Evolutionary conservation across 176 grass and related monocot species (phyloP).

Genomic region (Aegilops tauschii): DNA sequence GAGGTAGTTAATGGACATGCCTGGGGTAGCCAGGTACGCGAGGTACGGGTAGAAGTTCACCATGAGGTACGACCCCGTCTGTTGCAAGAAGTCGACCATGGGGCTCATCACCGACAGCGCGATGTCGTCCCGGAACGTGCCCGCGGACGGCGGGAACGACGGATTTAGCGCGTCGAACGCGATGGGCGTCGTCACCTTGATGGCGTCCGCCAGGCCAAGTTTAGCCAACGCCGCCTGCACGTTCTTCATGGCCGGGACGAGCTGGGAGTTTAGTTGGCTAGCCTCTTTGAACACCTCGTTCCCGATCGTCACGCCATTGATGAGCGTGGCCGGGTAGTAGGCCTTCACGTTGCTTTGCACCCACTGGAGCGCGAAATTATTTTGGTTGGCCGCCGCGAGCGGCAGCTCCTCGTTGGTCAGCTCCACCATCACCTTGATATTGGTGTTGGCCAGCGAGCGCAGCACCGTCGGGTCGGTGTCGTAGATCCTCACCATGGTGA

Average conservation of each 20-base stretch:
- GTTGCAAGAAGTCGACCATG: conserved; percentile 51
- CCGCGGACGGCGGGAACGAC: conserved; percentile 51
- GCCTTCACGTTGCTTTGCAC: conserved; percentile 34
- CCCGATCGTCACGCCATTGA: conserved; percentile 52
- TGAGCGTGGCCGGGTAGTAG: conserved; percentile 46
- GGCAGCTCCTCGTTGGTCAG: conserved; percentile 47
- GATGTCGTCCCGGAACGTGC: conserved; percentile 43
- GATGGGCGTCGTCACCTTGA: conserved; percentile 64
- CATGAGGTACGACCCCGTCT: conserved; percentile 48
- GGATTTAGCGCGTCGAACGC: conserved; percentile 26
- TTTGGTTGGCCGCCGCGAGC: conserved; percentile 15
- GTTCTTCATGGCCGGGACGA: conserved; percentile 48
- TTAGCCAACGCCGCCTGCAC: conserved; percentile 34
- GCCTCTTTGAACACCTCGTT: conserved; percentile 67
- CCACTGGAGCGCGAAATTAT: conserved; percentile 36
- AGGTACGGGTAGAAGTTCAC: conserved; percentile 60
- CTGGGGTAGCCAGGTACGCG: conserved; percentile 15
- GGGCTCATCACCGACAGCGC: conserved; percentile 48
- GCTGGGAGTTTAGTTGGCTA: background rate
- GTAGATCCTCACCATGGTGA: conserved; percentile 54
- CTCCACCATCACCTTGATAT: conserved; percentile 49
- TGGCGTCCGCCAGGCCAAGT: conserved; percentile 37
- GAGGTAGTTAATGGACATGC: conserved; percentile 50
- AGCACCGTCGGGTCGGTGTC: conserved; percentile 42
- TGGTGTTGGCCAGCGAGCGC: conserved; percentile 34